Conservation (phyloP, 805 yeast genomes). For the Metschnikowia similis region DNA sequence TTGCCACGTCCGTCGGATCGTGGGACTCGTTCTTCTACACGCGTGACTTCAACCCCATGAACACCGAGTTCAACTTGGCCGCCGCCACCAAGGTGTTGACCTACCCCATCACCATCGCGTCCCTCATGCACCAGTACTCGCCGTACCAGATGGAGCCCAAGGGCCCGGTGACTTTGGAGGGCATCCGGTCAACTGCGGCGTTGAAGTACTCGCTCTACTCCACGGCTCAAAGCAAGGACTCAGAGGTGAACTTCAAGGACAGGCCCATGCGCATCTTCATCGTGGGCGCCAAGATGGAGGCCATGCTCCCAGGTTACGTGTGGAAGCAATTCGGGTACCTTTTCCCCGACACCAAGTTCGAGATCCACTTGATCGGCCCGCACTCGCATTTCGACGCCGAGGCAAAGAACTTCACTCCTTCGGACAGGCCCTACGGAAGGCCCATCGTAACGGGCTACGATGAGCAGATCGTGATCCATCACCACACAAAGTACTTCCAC, state of each 20-base stretch:
- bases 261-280: constrained; percentile 87
- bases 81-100: constrained; percentile 92
- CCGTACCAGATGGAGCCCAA: constrained; percentile 79
- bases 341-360: constrained; percentile 78
- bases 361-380: constrained; percentile 91
- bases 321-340: constrained; percentile 91
- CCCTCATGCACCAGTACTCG: constrained; percentile 75
- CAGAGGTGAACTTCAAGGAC: constrained; percentile 60
- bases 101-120: constrained; percentile 86
- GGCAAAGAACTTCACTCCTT: constrained; percentile 57
- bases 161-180: constrained; percentile 88
- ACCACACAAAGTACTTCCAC: constrained; percentile 90
- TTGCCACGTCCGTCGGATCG: constrained; percentile 66
- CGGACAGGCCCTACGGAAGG: constrained; percentile 46
- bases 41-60: constrained; percentile 91
- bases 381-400: constrained; percentile 74
- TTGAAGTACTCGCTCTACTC: constrained; percentile 87
- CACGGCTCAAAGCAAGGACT: constrained; percentile 40
- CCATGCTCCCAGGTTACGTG: constrained; percentile 88
- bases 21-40: constrained; percentile 97
- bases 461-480: constrained; percentile 65
- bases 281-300: constrained; percentile 88
- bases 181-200: constrained; percentile 90
- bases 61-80: constrained; percentile 92
- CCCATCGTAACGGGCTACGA: constrained; percentile 75